A percentile compares a stretch with the other conserved stretches of the same genome.
These are phyloP conservation scores for Phytopythium mirpurense DNA, from an alignment of 352 stramenopile species.

Conservation along the genomic window DNA sequence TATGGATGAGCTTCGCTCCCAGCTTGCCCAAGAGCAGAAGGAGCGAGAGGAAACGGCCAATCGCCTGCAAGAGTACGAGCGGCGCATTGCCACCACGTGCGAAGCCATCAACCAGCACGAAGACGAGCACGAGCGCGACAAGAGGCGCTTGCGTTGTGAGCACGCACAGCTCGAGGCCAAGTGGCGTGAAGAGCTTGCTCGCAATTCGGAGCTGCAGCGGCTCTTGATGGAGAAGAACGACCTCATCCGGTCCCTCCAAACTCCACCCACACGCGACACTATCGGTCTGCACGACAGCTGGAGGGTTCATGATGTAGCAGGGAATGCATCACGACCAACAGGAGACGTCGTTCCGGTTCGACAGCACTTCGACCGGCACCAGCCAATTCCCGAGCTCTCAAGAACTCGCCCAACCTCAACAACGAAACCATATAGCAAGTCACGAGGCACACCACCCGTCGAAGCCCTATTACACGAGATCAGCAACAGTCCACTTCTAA, in stretches of 20 bases:
- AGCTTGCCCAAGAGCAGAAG: conserved; percentile 39
- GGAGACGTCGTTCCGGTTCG: not conserved
- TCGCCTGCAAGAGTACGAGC: conserved; percentile 70
- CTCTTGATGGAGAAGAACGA: conserved; percentile 73
- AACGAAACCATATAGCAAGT: not conserved
- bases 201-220: conserved; percentile 46
- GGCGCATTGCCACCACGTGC: conserved; percentile 60
- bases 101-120: conserved; percentile 70
- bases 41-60: conserved; percentile 63
- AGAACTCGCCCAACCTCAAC: not conserved
- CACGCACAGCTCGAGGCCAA: conserved; percentile 24
- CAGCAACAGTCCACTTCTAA: not conserved
- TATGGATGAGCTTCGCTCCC: conserved; percentile 21
- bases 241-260: conserved; percentile 21
- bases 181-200: conserved; percentile 42
- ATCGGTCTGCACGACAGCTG: not conserved
- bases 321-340: not conserved
- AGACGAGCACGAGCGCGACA: conserved; percentile 49
- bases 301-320: too few species aligned
- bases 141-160: conserved; percentile 32
- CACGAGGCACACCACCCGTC: not conserved
- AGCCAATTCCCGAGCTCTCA: not conserved
- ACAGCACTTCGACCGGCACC: not conserved
- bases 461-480: conserved; percentile 1
- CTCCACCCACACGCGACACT: too few species aligned